A percentile compares a stretch with the other conserved stretches of the same genome.
These are phyloP conservation scores for Zymoseptoria passerinii DNA, from an alignment of 2,329 filamentous ascomycete species.

Conservation along the genomic window DNA sequence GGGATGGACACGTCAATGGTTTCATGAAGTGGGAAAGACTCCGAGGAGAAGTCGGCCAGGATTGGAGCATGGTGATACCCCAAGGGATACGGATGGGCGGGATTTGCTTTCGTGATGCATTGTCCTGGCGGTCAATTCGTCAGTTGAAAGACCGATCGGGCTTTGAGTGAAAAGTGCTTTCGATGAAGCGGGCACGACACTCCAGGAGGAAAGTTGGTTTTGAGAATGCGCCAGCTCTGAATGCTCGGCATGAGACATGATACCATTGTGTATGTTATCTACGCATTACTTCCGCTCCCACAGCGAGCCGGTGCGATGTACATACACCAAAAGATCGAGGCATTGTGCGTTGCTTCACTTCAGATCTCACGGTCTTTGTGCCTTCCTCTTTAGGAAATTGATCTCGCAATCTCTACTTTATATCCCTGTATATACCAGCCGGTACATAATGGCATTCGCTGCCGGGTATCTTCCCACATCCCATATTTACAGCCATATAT, in stretches of 20 bases:
- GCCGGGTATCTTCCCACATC: constrained; percentile 4
- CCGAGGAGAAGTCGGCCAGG: background rate
- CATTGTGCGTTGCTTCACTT: background rate
- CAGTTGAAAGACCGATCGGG: background rate
- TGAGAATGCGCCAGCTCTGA: background rate
- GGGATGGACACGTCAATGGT: constrained; percentile 21
- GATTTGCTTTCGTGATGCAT: background rate
- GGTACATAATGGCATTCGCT: constrained; percentile 3
- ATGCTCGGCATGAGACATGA: background rate
- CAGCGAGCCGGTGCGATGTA: background rate
- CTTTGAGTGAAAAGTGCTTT: background rate
- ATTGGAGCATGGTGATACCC: background rate
- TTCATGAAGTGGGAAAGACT: constrained; percentile 5
- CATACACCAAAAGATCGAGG: background rate
- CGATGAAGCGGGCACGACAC: background rate
- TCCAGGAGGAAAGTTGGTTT: background rate
- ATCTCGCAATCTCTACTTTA: constrained; percentile 1
- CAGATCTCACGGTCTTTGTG: background rate
- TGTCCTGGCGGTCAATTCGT: background rate
- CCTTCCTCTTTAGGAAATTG: background rate
- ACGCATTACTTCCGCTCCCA: background rate
- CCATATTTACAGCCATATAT: background rate
- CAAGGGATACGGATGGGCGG: background rate
- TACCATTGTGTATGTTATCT: background rate
- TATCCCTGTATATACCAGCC: background rate